Evolutionary conservation across 805 yeast species (phyloP).

Genomic region (Candida schatavii): DNA sequence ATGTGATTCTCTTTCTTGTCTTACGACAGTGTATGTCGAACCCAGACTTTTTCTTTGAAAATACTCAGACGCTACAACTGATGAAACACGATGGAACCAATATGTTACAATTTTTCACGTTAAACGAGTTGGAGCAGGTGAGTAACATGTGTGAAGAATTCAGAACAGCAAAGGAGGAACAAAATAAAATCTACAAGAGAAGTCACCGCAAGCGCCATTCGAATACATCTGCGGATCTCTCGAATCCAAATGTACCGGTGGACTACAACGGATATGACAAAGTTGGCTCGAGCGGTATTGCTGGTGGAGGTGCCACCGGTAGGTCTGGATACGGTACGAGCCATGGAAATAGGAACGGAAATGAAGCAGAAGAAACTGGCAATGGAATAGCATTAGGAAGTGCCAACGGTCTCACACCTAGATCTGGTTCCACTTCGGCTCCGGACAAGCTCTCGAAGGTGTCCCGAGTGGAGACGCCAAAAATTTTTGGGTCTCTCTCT

Average conservation of each 20-base stretch:
- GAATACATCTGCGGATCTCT: constrained; percentile 5
- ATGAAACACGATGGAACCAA: constrained; percentile 37
- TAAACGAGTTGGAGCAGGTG: constrained; percentile 33
- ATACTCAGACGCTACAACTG: constrained; percentile 11
- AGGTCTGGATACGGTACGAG: not conserved
- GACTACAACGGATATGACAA: constrained; percentile 8
- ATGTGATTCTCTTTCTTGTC: constrained; percentile 40
- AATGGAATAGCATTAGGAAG: not conserved
- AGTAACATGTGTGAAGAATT: constrained; percentile 39
- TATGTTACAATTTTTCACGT: constrained; percentile 35
- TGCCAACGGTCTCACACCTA: no score
- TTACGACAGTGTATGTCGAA: constrained; percentile 41
- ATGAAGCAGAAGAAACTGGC: not conserved
- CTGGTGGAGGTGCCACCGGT: not conserved
- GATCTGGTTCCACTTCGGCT: not conserved
- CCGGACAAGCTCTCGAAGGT: no score
- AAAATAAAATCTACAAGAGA: constrained; percentile 3
- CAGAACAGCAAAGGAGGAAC: constrained; percentile 32
- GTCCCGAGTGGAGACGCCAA: not conserved
- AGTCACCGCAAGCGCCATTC: not conserved
- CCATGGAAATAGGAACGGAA: not conserved
- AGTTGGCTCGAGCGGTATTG: not conserved
- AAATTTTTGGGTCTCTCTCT: not conserved
- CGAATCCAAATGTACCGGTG: constrained; percentile 17
- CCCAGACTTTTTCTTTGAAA: constrained; percentile 34